These are phyloP conservation scores for Pythium monospermum DNA, from an alignment of 352 stramenopile genomes.

Conservation along the genomic window DNA sequence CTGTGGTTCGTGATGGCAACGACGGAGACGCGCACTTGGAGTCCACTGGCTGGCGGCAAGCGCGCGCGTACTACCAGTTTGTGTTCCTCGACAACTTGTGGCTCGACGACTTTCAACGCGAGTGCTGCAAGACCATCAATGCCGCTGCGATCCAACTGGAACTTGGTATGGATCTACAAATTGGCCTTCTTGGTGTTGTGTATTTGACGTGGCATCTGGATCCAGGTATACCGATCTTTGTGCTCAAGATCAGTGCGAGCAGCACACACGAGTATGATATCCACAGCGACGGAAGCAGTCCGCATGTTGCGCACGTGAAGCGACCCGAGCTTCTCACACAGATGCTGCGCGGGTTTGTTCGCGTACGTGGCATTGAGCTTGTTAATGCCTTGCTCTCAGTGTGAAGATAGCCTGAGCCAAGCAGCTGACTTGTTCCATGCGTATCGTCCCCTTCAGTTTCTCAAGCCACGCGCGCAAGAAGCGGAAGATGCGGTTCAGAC, in stretches of 20 bases:
- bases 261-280: slow-evolving; percentile 30
- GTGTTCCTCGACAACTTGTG: slow-evolving; percentile 59
- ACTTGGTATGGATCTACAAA: slow-evolving; percentile 24
- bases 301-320: slow-evolving; percentile 32
- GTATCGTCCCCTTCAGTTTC: slow-evolving; percentile 9
- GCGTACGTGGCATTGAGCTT: slow-evolving; percentile 35
- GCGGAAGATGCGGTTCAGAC: no score
- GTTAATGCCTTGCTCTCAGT: no score
- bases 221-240: slow-evolving; percentile 67
- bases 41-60: slow-evolving; percentile 40
- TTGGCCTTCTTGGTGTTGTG: neutral
- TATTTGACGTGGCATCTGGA: neutral
- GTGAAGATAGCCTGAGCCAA: no score
- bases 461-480: slow-evolving; percentile 1
- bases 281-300: slow-evolving; percentile 19
- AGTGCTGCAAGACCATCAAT: slow-evolving; percentile 46
- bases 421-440: no score
- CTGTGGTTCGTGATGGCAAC: slow-evolving; percentile 34
- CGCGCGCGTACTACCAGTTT: slow-evolving; percentile 68
- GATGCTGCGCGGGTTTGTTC: slow-evolving; percentile 38
- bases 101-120: slow-evolving; percentile 47
- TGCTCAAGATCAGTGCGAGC: slow-evolving; percentile 51
- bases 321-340: slow-evolving; percentile 28
- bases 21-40: slow-evolving; percentile 25
- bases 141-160: slow-evolving; percentile 20